Base-by-base conservation (phyloP, 2,329 filamentous ascomycete genomes). In the Sporothrix dimorphospora region DNA sequence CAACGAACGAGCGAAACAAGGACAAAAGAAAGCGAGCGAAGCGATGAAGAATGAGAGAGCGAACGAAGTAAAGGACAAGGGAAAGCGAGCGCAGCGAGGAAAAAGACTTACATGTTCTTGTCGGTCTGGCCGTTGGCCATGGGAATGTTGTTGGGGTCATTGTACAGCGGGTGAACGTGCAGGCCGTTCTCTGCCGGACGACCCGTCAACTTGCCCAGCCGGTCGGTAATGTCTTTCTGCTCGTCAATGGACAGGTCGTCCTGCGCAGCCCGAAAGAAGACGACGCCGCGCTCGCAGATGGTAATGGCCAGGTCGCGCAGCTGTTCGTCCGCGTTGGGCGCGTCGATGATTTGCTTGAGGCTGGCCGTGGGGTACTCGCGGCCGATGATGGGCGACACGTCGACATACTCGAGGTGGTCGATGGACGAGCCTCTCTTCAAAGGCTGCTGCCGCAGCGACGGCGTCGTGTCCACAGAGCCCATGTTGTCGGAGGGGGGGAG, bases 241-340 rank as follows among this genome's bases (percentile, higher is more conserved):
- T 72, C 63, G 12, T 73, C 53, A 38, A 73, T 45, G 24, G 70
- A 70, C 0, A 73, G 40, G 45, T 79, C 70, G 75, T 85, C 81
- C 73, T 87, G 85, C 4, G 59, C 3, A 57, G 83, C 78, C 14
- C 85, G 82, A 69, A 87, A 81, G 77, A 87, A 85, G 4, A 86
- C 82, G 4, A 87, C 85, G 30, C 85, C 84, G 19, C 85, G 78
- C 70, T 85, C 79, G 1, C 84, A 85, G 75, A 87, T 65, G 0
- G 86, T 89, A 70, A 90, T 87, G 21, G 87, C 89, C 0, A 91
- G 81, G 75, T 91, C 89, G 1, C 85, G 84, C 27, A 91, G 79
- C 3, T 89, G 78, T 40, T 86, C 84, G 57, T 91, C 88, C 0
- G 85, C 79, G 71, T 90, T 85, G 0, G 61, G 61, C 83, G 79